Conservation (phyloP, 495 filamentous ascomycete species). For the Tirmania nivea region DNA sequence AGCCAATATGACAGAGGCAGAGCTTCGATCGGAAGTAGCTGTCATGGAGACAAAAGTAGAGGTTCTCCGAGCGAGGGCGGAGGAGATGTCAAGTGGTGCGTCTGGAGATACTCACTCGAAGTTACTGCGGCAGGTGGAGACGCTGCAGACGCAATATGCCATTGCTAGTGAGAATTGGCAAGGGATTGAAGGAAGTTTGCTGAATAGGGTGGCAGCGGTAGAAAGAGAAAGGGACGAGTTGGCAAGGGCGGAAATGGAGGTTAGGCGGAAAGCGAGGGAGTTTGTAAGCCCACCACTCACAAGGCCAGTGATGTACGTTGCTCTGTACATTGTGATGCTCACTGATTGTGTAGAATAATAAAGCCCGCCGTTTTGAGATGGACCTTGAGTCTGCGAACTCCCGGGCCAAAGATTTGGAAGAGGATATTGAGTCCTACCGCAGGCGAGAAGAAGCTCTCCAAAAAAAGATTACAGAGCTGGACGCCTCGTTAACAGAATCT, state of each 20-base stretch:
- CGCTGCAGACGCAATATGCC: conserved; percentile 83
- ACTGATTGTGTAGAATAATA: conserved; percentile 35
- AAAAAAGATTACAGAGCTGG: conserved; percentile 43
- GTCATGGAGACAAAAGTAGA: conserved; percentile 80
- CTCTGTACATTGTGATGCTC: not conserved
- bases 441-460: conserved; percentile 38
- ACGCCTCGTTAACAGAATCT: conserved; percentile 28
- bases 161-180: conserved; percentile 96
- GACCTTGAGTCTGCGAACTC: conserved; percentile 54
- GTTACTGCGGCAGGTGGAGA: conserved; percentile 82
- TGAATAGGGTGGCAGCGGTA: conserved; percentile 46
- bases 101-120: conserved; percentile 74
- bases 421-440: conserved; percentile 27
- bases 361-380: conserved; percentile 38
- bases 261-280: conserved; percentile 70
- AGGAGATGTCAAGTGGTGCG: conserved; percentile 71
- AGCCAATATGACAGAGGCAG: conserved; percentile 45
- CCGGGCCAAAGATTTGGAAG: conserved; percentile 37
- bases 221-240: conserved; percentile 84
- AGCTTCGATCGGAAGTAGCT: conserved; percentile 60
- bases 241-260: conserved; percentile 59
- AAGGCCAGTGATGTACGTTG: conserved; percentile 3
- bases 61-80: conserved; percentile 57
- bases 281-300: conserved; percentile 30
- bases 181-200: conserved; percentile 65